phyloP scores from a whole-genome alignment of 495 filamentous ascomycete species.

The Podospora appendiculata region DNA sequence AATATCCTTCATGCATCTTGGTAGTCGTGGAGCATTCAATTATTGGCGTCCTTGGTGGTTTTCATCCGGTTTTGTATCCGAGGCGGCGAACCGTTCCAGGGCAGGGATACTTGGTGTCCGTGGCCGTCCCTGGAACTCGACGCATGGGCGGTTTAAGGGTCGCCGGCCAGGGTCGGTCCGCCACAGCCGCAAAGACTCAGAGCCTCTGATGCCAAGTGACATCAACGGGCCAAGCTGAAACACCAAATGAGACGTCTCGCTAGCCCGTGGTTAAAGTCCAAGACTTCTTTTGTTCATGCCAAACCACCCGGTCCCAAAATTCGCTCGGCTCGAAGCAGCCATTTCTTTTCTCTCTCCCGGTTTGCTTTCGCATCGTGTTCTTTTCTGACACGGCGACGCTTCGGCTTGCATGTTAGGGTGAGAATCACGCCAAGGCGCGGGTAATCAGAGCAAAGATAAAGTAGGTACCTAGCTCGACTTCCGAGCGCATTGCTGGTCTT shows the following conservation, averaged over 20 bases:
- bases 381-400: no score
- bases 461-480: no score
- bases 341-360: no score
- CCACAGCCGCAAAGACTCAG: neutral
- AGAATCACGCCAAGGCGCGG: no score
- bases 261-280: neutral
- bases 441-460: no score
- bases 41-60: neutral
- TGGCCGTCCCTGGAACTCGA: slow-evolving; percentile 5
- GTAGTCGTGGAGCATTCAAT: no score
- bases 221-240: neutral
- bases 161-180: neutral
- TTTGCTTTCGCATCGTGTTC: no score
- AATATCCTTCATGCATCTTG: no score
- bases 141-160: slow-evolving; percentile 11
- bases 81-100: slow-evolving; percentile 11
- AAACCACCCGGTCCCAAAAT: no score
- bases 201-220: neutral
- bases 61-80: neutral
- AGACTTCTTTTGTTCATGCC: neutral
- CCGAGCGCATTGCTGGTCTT: no score
- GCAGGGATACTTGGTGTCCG: slow-evolving; percentile 12
- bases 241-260: neutral
- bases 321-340: no score
- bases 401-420: no score